These are phyloP conservation scores for Andrographis paniculata DNA, from an alignment of 305 asterid species.

Conservation along the genomic window DNA sequence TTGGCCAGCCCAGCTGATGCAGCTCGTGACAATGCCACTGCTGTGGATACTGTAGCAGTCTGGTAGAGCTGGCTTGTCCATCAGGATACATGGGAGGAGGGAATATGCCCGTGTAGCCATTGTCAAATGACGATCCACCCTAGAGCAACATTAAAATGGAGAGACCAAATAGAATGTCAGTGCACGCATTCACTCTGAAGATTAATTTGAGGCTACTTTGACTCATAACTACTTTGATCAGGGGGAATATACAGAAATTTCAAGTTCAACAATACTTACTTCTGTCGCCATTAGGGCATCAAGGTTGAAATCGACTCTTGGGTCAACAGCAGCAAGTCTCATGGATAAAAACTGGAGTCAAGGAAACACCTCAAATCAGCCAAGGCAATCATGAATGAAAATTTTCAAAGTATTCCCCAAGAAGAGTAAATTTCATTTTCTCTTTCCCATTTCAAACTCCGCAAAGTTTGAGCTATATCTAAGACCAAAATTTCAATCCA, in stretches of 20 bases:
- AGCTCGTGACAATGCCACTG: constrained; percentile 51
- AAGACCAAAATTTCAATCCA: neutral
- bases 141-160: constrained; percentile 28
- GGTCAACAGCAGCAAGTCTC: constrained; percentile 89
- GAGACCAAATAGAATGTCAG: no score
- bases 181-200: neutral
- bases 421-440: no score
- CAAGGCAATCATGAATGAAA: constrained; percentile 2
- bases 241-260: constrained; percentile 2
- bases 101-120: constrained; percentile 37
- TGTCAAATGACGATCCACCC: constrained; percentile 46
- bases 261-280: constrained; percentile 36
- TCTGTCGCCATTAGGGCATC: constrained; percentile 58
- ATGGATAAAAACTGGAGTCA: constrained; percentile 74
- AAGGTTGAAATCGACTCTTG: constrained; percentile 63
- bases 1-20: constrained; percentile 58
- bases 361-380: constrained; percentile 23
- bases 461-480: neutral
- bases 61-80: constrained; percentile 41
- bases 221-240: no score
- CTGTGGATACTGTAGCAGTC: constrained; percentile 53
- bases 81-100: constrained; percentile 52
- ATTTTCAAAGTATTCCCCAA: no score
- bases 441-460: neutral
- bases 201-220: no score